Evolutionary conservation across 1,139 yeast species (phyloP).

Genomic region (Saccharomyces hybrid): DNA sequence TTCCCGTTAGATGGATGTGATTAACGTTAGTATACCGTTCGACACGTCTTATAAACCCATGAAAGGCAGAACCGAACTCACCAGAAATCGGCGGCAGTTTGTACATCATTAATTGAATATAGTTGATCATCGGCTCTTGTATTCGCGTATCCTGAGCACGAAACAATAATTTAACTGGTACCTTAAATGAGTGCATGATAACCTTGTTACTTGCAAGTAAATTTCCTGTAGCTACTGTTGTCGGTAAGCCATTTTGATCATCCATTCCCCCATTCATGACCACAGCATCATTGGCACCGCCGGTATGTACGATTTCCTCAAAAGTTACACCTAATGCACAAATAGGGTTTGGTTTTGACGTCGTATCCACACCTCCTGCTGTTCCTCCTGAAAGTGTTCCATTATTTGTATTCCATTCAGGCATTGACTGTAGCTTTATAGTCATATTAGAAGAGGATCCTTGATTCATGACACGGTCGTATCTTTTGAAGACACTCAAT

Average conservation of each 20-base stretch:
- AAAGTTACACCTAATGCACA: constrained; percentile 27
- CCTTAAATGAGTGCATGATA: constrained; percentile 27
- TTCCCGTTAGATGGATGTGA: constrained; percentile 22
- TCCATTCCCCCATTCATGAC: constrained; percentile 3
- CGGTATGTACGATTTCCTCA: constrained; percentile 20
- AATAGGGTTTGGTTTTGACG: constrained; percentile 18
- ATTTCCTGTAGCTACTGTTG: constrained; percentile 1
- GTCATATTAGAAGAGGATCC: constrained; percentile 26
- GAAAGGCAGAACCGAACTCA: constrained; percentile 28
- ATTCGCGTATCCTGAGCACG: constrained; percentile 26
- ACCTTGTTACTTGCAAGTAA: constrained; percentile 16
- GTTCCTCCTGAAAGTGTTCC: neutral
- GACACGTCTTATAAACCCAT: constrained; percentile 26
- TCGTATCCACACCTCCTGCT: neutral
- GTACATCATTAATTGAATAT: constrained; percentile 23
- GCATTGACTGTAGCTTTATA: constrained; percentile 24
- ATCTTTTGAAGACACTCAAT: constrained; percentile 25
- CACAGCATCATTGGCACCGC: constrained; percentile 4
- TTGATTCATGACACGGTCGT: constrained; percentile 25
- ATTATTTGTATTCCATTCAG: constrained; percentile 22
- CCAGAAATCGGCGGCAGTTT: constrained; percentile 23
- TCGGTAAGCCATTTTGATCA: constrained; percentile 3
- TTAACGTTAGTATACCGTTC: constrained; percentile 28
- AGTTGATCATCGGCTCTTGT: constrained; percentile 28
- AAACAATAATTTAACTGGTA: constrained; percentile 27